Conservation (phyloP, 225 moss, liverwort and hornwort species). For the Bryum argenteum region DNA sequence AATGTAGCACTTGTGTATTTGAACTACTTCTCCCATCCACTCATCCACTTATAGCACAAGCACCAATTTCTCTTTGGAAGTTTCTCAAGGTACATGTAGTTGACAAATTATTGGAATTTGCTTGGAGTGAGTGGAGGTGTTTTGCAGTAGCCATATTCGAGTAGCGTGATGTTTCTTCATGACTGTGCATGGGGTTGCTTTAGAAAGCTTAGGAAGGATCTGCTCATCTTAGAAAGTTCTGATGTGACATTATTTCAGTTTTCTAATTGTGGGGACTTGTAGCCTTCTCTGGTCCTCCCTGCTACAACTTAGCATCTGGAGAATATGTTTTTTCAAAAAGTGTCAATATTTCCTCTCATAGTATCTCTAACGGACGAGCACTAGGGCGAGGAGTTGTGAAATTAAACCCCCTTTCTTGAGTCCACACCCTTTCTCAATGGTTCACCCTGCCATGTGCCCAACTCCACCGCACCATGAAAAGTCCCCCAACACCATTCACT, state of each 20-base stretch:
- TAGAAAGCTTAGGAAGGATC: slow-evolving; percentile 86
- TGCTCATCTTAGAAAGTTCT: slow-evolving; percentile 82
- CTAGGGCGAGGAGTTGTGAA: no score
- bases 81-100: slow-evolving; percentile 22
- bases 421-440: no score
- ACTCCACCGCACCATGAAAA: no score
- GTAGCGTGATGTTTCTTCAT: slow-evolving; percentile 89
- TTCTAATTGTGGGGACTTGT: slow-evolving; percentile 74
- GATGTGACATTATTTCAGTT: slow-evolving; percentile 87
- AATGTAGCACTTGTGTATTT: slow-evolving; percentile 17
- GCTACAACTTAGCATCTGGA: no score
- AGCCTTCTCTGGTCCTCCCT: slow-evolving; percentile 66
- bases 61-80: slow-evolving; percentile 8
- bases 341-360: no score
- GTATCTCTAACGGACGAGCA: no score
- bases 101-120: slow-evolving; percentile 30
- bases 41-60: no score
- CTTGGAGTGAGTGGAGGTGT: slow-evolving; percentile 34
- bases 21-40: slow-evolving; percentile 16
- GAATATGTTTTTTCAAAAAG: no score
- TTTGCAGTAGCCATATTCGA: slow-evolving; percentile 70
- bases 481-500: no score
- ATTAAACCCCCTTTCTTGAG: no score
- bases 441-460: no score
- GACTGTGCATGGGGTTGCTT: slow-evolving; percentile 97